phyloP scores from a whole-genome alignment of 2,329 filamentous ascomycete species.

The Tolypocladium ophioglossoides region DNA sequence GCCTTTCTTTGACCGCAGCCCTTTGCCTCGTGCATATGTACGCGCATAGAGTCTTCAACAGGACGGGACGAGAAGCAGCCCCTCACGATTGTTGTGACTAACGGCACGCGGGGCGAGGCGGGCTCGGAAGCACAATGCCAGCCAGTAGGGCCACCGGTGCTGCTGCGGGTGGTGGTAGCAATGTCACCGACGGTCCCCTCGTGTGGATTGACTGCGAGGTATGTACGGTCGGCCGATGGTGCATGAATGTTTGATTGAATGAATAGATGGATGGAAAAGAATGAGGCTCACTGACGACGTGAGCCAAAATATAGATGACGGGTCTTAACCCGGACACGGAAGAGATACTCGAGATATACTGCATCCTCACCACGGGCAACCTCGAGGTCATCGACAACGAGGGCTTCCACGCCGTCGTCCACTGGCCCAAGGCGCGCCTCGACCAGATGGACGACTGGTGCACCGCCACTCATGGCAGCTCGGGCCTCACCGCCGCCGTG shows the following conservation, averaged over 20 bases:
- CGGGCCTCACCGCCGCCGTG: conserved; percentile 72
- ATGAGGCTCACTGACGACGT: neutral
- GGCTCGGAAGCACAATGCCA: neutral
- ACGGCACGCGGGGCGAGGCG: neutral
- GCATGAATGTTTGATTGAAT: neutral
- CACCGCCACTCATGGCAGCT: conserved; percentile 63
- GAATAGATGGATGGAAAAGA: neutral
- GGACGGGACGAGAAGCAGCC: neutral
- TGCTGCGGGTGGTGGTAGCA: neutral
- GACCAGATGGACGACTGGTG: conserved; percentile 87
- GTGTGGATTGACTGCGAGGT: conserved; percentile 76
- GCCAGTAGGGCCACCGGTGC: neutral
- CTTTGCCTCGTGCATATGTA: neutral
- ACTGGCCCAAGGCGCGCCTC: conserved; percentile 60
- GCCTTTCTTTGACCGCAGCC: too few relatives aligned
- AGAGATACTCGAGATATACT: conserved; percentile 83
- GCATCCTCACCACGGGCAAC: conserved; percentile 75
- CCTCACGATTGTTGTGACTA: neutral
- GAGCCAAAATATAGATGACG: conserved; percentile 59
- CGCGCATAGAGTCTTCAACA: neutral
- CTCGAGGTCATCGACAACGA: conserved; percentile 64
- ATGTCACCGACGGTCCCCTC: conserved; percentile 43
- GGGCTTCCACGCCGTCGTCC: conserved; percentile 73
- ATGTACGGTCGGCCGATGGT: conserved; percentile 4
- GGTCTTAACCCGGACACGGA: conserved; percentile 60